phyloP scores from a whole-genome alignment of 1,284 basidiomycete species.

The Kalmanozyma brasiliensis region DNA sequence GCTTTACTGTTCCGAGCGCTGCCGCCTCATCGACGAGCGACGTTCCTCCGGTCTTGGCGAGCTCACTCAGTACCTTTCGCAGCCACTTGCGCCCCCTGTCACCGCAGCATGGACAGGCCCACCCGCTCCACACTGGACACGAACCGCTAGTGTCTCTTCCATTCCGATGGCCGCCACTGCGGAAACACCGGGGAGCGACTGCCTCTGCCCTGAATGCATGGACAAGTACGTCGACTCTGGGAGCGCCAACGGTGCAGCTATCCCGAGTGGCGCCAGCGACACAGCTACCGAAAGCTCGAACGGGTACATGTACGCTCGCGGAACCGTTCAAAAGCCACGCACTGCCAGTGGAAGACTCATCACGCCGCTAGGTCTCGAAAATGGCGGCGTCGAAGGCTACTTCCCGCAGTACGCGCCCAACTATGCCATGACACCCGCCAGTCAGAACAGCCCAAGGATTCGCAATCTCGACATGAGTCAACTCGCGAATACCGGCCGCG shows the following conservation, averaged over 20 bases:
- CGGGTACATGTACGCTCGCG: constrained; percentile 42
- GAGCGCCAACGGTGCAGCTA: constrained; percentile 48
- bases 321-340: constrained; percentile 44
- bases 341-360: constrained; percentile 58
- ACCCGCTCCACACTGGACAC: constrained; percentile 17
- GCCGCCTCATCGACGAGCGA: constrained; percentile 57
- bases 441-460: constrained; percentile 19
- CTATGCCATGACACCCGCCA: constrained; percentile 15
- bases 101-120: constrained; percentile 23
- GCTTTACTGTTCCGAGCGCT: constrained; percentile 62
- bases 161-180: constrained; percentile 17
- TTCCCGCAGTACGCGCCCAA: constrained; percentile 37
- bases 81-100: constrained; percentile 34
- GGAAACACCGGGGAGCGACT: constrained; percentile 57
- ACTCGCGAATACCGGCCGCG: constrained; percentile 1
- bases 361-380: constrained; percentile 50
- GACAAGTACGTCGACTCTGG: constrained; percentile 49
- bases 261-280: constrained; percentile 61
- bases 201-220: constrained; percentile 55
- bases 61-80: constrained; percentile 49
- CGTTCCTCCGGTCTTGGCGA: constrained; percentile 52
- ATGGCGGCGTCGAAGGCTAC: constrained; percentile 44
- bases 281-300: constrained; percentile 59
- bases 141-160: constrained; percentile 36
- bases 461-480: constrained; percentile 12